Evolutionary conservation across 176 grass and related monocot genomes (phyloP).

Genomic region (Avena insularis): DNA sequence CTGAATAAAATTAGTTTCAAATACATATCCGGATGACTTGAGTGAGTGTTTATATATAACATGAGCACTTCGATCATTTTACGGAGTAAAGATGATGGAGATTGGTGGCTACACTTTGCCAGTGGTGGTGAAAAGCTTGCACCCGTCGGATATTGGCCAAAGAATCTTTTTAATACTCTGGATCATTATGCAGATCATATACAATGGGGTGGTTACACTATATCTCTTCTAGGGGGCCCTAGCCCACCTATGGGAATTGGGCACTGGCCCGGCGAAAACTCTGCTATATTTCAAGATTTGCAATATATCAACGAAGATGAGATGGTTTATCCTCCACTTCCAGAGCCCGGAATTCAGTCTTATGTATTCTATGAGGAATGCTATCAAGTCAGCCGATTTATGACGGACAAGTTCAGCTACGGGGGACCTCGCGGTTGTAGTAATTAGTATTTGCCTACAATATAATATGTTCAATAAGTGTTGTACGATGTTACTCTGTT

Average conservation of each 20-base stretch:
- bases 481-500: neutral
- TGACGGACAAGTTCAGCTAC: neutral
- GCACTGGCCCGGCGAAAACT: neutral
- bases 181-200: neutral
- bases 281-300: neutral
- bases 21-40: neutral
- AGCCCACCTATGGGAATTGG: conserved; percentile 19
- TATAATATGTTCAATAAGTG: neutral
- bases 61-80: neutral
- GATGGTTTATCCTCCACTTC: neutral
- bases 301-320: neutral
- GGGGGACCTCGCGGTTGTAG: neutral
- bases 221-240: neutral
- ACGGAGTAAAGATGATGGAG: conserved; percentile 1
- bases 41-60: neutral
- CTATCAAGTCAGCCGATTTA: neutral
- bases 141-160: conserved; percentile 2
- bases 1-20: neutral
- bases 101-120: conserved; percentile 25
- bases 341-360: neutral
- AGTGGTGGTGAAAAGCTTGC: neutral
- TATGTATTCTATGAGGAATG: neutral
- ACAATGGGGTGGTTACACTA: neutral
- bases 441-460: neutral
- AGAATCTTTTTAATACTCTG: neutral